These are phyloP conservation scores for Mycosarcoma maydis DNA, from an alignment of 1,284 basidiomycete species.

Conservation along the genomic window DNA sequence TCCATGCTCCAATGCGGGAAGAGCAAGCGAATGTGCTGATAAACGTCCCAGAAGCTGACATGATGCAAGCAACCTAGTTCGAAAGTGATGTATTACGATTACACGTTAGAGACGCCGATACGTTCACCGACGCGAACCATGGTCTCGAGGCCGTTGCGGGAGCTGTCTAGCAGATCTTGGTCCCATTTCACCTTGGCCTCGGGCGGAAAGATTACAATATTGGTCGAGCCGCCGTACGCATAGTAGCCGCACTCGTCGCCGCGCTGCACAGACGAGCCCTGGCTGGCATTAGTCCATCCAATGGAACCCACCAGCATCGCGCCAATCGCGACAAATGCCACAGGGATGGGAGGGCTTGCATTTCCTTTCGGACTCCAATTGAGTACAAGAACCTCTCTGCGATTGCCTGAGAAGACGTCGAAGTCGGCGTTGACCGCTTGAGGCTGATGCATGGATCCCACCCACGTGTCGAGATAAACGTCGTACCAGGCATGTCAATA, in stretches of 20 bases:
- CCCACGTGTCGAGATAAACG: conserved; percentile 2
- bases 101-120: conserved; percentile 42
- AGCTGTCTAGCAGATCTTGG: conserved; percentile 83
- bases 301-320: conserved; percentile 75
- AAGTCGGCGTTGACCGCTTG: conserved; percentile 60
- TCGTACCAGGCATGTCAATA: background rate
- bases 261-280: conserved; percentile 80
- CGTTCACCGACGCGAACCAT: conserved; percentile 73
- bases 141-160: conserved; percentile 76
- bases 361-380: conserved; percentile 47
- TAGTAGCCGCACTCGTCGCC: conserved; percentile 83
- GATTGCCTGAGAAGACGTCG: conserved; percentile 59
- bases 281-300: conserved; percentile 77
- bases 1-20: too few species aligned
- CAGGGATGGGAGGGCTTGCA: conserved; percentile 11
- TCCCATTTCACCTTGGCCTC: conserved; percentile 78
- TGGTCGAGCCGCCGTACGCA: conserved; percentile 65
- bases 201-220: conserved; percentile 48
- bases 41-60: too few species aligned
- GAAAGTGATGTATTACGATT: too few species aligned
- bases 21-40: too few species aligned
- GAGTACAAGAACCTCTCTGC: conserved; percentile 46
- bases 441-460: conserved; percentile 18
- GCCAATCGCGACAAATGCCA: conserved; percentile 62
- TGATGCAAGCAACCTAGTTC: too few species aligned